Conservation (phyloP, 2,329 filamentous ascomycete genomes). For the Mycosphaerella sp. region DNA sequence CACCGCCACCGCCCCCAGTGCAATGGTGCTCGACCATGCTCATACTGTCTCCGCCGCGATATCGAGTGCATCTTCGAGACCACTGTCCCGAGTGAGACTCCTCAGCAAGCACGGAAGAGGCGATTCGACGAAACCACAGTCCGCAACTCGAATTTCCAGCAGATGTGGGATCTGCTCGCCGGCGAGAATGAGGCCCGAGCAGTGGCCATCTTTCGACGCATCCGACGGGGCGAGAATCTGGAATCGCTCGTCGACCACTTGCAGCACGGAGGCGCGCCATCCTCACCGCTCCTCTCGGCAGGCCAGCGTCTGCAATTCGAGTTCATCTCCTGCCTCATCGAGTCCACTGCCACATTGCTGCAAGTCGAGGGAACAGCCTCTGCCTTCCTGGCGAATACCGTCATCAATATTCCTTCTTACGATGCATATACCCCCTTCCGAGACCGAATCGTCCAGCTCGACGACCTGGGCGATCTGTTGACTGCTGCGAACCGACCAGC, state of each 20-base stretch:
- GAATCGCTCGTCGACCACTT: conserved; percentile 1
- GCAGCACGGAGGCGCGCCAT: neutral
- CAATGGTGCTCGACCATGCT: conserved; percentile 2
- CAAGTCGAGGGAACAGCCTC: conserved; percentile 1
- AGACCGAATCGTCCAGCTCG: conserved; percentile 3
- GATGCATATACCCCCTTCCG: neutral
- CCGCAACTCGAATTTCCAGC: neutral
- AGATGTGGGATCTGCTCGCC: conserved; percentile 4
- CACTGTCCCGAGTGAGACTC: conserved; percentile 3
- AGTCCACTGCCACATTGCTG: conserved; percentile 3
- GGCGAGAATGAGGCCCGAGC: conserved; percentile 5
- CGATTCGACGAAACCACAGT: neutral
- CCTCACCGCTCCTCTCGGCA: neutral
- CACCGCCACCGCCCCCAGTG: neutral
- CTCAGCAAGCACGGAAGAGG: conserved; percentile 6
- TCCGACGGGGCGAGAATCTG: conserved; percentile 2
- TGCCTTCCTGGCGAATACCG: neutral
- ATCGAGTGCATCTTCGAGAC: conserved; percentile 6
- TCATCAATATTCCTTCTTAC: neutral
- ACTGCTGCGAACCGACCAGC: neutral
- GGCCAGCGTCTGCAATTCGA: neutral
- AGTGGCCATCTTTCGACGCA: conserved; percentile 1
- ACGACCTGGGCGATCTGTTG: conserved; percentile 1
- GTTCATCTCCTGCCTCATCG: conserved; percentile 4
- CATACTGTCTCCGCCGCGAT: conserved; percentile 4